Percentiles rank a stretch among this genome's conserved stretches.
These are phyloP conservation scores for Candida railenensis DNA, from an alignment of 805 yeast genomes.

Conservation along the genomic window DNA sequence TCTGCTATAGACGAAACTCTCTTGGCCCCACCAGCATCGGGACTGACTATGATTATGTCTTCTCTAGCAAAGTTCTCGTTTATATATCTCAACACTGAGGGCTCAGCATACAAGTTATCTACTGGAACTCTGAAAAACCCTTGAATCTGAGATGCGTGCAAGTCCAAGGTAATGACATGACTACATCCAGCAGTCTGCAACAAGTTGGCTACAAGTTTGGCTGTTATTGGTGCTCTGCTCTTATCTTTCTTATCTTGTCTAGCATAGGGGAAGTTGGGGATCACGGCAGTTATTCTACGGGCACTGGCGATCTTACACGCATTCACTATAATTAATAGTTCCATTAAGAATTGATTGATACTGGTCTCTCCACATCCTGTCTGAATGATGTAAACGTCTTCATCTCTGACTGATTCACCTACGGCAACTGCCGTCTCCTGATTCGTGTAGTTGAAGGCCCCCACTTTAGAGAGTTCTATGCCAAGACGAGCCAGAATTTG, in stretches of 20 bases:
- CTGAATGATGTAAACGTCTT: conserved; percentile 77
- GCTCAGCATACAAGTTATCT: conserved; percentile 94
- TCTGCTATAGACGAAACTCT: conserved; percentile 95
- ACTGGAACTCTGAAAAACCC: conserved; percentile 96
- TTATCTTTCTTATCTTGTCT: conserved; percentile 97
- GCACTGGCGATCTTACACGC: conserved; percentile 98
- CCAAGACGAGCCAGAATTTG: conserved; percentile 67
- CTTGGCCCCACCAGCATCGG: conserved; percentile 99
- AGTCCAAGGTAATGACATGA: conserved; percentile 94
- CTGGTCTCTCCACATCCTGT: conserved; percentile 70
- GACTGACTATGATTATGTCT: conserved; percentile 80
- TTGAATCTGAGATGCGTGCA: conserved; percentile 97
- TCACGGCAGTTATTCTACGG: conserved; percentile 87
- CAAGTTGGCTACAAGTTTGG: conserved; percentile 88
- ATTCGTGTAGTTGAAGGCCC: conserved; percentile 82
- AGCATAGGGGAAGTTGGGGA: conserved; percentile 96
- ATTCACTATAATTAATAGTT: conserved; percentile 82
- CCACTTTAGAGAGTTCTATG: conserved; percentile 67
- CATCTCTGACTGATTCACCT: conserved; percentile 83
- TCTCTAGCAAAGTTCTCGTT: conserved; percentile 56
- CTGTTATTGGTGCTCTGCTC: conserved; percentile 94
- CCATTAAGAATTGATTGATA: conserved; percentile 84
- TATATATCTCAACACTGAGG: conserved; percentile 80
- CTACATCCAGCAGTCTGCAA: conserved; percentile 92
- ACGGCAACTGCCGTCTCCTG: conserved; percentile 78